Evolutionary conservation across 2,329 filamentous ascomycete genomes (phyloP), one percentile per base, ranked within the genome.

Genomic region (Fusarium haematococcum): DNA sequence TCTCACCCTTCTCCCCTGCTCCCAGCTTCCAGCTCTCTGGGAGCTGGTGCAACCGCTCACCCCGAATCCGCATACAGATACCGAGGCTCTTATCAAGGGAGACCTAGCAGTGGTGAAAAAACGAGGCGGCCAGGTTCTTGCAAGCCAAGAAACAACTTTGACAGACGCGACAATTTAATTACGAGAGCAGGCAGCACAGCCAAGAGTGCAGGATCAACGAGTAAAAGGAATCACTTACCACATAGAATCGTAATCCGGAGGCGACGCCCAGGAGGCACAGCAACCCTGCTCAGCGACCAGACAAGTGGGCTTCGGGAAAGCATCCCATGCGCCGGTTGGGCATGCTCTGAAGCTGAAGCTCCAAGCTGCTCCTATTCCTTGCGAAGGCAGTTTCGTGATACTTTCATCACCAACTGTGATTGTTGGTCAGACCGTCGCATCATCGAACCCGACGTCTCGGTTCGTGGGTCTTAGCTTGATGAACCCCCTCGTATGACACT

Each of bases 171-270:
- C 35, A n/a, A 45, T n/a, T 45, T 16, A 33, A 64, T 57, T 57
- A 27, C 35, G 25, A 41, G 32, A 57, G 61, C 61, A 27, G 20
- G 45, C 45, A 39, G 23, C 61, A n/a, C 25, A 43, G 61, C 61
- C 45, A 63, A 56, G 61, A 41, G 48, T n/a, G 30, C 20, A 41
- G 61, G 33, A 56, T 33, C 45, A 63, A 43, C 48, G 48, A 32
- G 30, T 20, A 43, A 20, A n/a, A 30, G 23, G 27, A 64, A 43
- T 64, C 62, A 16, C 37, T 64, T 64, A 64, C 62, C 62, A 57
- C 50, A 64, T 64, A 64, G 62, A 64, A 43, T 58, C 50, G 37
- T 45, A 64, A 57, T 64, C 37, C 30, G 37, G 50, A 64, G 61
- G 33, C 50, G 61, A 43, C 50, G 37, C 62, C 62, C 50, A 57